Evolutionary conservation across 2,329 filamentous ascomycete species (phyloP).

Genomic region (Diaporthe amygdali): DNA sequence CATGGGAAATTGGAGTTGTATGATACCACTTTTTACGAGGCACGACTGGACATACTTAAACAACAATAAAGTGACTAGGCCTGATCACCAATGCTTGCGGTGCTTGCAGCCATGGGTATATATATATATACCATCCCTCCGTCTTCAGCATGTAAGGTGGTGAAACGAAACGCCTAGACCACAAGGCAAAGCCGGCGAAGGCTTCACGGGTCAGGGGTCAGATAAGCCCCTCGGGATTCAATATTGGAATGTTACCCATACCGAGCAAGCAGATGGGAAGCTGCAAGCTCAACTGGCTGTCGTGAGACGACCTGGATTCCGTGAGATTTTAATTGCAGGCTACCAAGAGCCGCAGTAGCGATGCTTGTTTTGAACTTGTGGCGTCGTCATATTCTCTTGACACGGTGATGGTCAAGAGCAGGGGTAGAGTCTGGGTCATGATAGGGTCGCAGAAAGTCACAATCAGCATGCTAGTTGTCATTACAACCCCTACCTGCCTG

Average conservation of each 20-base stretch:
- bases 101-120: neutral
- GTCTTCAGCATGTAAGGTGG: slow-evolving; percentile 56
- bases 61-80: neutral
- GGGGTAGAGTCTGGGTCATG: too few relatives aligned
- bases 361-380: too few relatives aligned
- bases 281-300: slow-evolving; percentile 52
- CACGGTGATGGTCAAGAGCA: neutral
- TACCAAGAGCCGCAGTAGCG: too few relatives aligned
- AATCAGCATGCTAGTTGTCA: neutral
- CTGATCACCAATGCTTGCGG: neutral
- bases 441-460: neutral
- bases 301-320: slow-evolving; percentile 54
- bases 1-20: neutral
- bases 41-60: slow-evolving; percentile 8
- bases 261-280: slow-evolving; percentile 57
- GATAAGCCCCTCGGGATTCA: slow-evolving; percentile 59
- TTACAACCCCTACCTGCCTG: neutral
- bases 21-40: slow-evolving; percentile 19
- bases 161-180: slow-evolving; percentile 68
- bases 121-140: neutral
- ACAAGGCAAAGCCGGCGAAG: slow-evolving; percentile 34
- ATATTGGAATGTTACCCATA: slow-evolving; percentile 62
- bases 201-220: slow-evolving; percentile 54
- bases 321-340: slow-evolving; percentile 20
- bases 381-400: neutral